A percentile compares a stretch with the other conserved stretches of the same genome.
phyloP scores from a whole-genome alignment of 108 stramenopile species.

The Halocafeteria seosinensis region DNA sequence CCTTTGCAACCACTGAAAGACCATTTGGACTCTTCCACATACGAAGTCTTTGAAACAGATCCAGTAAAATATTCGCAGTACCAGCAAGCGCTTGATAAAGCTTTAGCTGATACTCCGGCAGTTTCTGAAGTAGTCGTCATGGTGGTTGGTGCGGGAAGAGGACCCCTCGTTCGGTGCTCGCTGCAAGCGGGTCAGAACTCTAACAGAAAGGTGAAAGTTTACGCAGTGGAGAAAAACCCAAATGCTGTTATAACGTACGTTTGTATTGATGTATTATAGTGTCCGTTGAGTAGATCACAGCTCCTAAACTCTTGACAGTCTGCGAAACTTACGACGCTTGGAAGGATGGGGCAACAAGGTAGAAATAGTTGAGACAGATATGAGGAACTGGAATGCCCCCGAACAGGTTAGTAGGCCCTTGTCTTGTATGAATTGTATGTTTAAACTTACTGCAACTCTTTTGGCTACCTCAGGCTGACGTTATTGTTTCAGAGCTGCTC shows the following conservation, averaged over 20 bases:
- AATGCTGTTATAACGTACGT: conserved; percentile 89
- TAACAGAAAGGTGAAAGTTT: conserved; percentile 27
- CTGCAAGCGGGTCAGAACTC: conserved; percentile 45
- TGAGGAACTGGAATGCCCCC: conserved; percentile 47
- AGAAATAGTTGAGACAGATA: conserved; percentile 67
- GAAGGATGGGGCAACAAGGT: conserved; percentile 53
- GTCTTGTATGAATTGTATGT: no score
- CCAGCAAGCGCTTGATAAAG: conserved; percentile 48
- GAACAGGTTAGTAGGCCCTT: no score
- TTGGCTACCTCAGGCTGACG: no score
- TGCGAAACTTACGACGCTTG: conserved; percentile 47
- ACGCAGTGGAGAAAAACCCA: conserved; percentile 85
- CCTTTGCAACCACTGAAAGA: conserved; percentile 87
- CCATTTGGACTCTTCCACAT: conserved; percentile 85
- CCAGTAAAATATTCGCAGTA: conserved; percentile 84
- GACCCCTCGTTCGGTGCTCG: conserved; percentile 63
- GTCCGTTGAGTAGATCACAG: no score
- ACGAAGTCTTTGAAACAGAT: conserved; percentile 89
- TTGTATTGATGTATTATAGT: no score
- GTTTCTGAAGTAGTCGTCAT: conserved; percentile 40
- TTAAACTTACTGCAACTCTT: no score
- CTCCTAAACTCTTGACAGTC: no score
- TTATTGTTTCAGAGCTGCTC: conserved; percentile 81
- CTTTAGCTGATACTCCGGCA: conserved; percentile 11
- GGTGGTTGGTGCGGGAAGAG: conserved; percentile 90